phyloP scores from a whole-genome alignment of 2,329 filamentous ascomycete genomes.

The Hirsutella minnesotensis region DNA sequence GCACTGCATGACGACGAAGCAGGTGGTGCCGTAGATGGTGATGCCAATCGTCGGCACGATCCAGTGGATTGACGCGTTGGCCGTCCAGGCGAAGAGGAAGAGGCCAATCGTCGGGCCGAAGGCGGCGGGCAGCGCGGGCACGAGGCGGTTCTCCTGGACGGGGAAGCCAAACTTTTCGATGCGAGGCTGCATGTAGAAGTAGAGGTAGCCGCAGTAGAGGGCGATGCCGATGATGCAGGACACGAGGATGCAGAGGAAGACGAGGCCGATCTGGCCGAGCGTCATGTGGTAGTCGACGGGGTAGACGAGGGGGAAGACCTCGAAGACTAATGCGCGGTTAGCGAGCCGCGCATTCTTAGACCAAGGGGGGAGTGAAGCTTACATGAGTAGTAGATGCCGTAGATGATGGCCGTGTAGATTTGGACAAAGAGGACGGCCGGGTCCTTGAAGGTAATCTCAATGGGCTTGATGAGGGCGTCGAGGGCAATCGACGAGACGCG shows the following conservation, averaged over 20 bases:
- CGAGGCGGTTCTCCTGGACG: slow-evolving; percentile 39
- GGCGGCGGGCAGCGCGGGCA: slow-evolving; percentile 40
- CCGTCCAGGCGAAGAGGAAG: slow-evolving; percentile 50
- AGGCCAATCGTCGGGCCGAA: slow-evolving; percentile 45
- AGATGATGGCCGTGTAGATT: slow-evolving; percentile 49
- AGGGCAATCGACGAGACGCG: slow-evolving; percentile 32
- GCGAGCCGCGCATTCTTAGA: neutral
- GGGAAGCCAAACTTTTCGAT: slow-evolving; percentile 36
- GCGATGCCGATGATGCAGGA: slow-evolving; percentile 39
- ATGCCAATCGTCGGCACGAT: slow-evolving; percentile 46
- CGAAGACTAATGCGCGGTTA: slow-evolving; percentile 31
- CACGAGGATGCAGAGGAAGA: slow-evolving; percentile 50
- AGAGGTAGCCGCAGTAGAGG: slow-evolving; percentile 38
- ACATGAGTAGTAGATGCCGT: slow-evolving; percentile 49
- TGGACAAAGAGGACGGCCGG: slow-evolving; percentile 51
- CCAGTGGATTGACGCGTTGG: slow-evolving; percentile 38
- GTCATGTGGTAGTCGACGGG: slow-evolving; percentile 47
- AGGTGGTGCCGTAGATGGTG: slow-evolving; percentile 36
- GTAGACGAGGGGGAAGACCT: slow-evolving; percentile 56
- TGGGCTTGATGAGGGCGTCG: slow-evolving; percentile 49
- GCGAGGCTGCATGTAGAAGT: slow-evolving; percentile 37
- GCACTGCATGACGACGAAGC: slow-evolving; percentile 46
- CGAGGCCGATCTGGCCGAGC: slow-evolving; percentile 43
- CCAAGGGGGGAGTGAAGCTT: slow-evolving; percentile 12
- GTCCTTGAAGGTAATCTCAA: slow-evolving; percentile 48